Conservation (phyloP, 2,329 filamentous ascomycete species). For the Sclerotinia borealis region DNA sequence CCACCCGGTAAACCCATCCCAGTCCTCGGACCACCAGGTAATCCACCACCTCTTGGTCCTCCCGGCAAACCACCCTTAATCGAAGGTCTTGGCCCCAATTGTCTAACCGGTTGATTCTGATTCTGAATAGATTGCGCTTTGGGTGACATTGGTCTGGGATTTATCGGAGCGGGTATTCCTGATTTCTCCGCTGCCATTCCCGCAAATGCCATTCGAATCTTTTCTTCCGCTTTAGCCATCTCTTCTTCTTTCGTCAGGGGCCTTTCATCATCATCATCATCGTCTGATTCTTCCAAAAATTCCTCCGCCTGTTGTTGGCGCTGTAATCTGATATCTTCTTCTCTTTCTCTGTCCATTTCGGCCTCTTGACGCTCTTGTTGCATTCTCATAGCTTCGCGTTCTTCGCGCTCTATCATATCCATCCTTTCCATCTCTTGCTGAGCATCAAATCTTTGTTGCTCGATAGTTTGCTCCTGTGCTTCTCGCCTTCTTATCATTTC, state of each 20-base stretch:
- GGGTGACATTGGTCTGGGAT: background rate
- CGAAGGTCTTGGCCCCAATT: background rate
- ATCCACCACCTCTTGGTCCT: slow-evolving; percentile 9
- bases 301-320: slow-evolving; percentile 3
- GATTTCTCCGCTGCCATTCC: slow-evolving; percentile 15
- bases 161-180: background rate
- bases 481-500: background rate
- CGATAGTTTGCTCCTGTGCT: background rate
- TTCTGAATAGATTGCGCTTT: background rate
- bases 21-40: background rate
- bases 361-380: background rate
- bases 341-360: background rate
- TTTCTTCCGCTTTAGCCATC: slow-evolving; percentile 17
- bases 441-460: slow-evolving; percentile 6
- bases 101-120: background rate
- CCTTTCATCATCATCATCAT: slow-evolving; percentile 5
- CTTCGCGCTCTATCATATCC: slow-evolving; percentile 1
- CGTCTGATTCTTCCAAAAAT: background rate
- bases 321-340: background rate
- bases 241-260: slow-evolving; percentile 16
- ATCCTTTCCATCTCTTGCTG: slow-evolving; percentile 5
- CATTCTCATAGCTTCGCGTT: slow-evolving; percentile 1
- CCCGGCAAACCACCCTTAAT: slow-evolving; percentile 10
- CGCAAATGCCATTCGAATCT: slow-evolving; percentile 17
- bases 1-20: background rate